Percentiles rank a stretch among this genome's conserved stretches.
Evolutionary conservation across 2,329 filamentous ascomycete genomes (phyloP).

Genomic region (Pestalotiopsis sp.): DNA sequence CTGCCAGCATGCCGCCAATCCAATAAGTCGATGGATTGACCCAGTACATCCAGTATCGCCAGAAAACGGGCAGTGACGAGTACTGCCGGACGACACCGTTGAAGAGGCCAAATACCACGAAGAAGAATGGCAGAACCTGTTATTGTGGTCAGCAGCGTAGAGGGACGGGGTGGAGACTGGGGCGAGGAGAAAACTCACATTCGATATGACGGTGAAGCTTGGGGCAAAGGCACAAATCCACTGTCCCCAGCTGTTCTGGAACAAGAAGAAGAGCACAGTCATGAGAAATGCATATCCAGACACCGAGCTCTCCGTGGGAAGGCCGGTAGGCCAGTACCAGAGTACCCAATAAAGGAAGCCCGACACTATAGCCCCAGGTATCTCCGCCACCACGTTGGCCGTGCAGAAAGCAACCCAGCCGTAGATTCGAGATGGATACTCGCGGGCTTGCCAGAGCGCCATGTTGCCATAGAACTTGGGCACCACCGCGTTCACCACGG

Average conservation of each 20-base stretch:
- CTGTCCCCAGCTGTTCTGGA: conserved; percentile 76
- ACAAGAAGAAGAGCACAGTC: conserved; percentile 77
- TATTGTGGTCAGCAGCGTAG: neutral
- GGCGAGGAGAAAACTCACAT: conserved; percentile 42
- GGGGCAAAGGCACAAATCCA: conserved; percentile 86
- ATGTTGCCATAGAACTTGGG: conserved; percentile 80
- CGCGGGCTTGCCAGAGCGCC: conserved; percentile 72
- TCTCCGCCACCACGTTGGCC: conserved; percentile 72
- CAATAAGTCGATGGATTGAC: conserved; percentile 72
- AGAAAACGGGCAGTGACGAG: conserved; percentile 66
- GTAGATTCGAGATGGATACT: conserved; percentile 75
- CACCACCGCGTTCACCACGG: conserved; percentile 72
- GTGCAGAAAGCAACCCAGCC: conserved; percentile 78
- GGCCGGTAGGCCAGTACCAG: conserved; percentile 77
- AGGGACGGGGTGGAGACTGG: neutral
- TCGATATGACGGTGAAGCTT: conserved; percentile 76
- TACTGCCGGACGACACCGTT: conserved; percentile 78
- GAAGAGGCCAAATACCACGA: conserved; percentile 76
- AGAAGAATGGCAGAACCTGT: conserved; percentile 74
- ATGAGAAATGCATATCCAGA: conserved; percentile 80
- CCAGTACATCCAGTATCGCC: conserved; percentile 73
- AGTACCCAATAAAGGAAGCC: conserved; percentile 71
- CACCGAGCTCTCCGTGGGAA: conserved; percentile 65
- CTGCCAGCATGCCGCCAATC: conserved; percentile 70
- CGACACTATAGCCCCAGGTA: conserved; percentile 69